Evolutionary conservation across 108 stramenopile species (phyloP), one percentile per base, ranked within the genome.

Genomic region (Epithemia pelagica): DNA sequence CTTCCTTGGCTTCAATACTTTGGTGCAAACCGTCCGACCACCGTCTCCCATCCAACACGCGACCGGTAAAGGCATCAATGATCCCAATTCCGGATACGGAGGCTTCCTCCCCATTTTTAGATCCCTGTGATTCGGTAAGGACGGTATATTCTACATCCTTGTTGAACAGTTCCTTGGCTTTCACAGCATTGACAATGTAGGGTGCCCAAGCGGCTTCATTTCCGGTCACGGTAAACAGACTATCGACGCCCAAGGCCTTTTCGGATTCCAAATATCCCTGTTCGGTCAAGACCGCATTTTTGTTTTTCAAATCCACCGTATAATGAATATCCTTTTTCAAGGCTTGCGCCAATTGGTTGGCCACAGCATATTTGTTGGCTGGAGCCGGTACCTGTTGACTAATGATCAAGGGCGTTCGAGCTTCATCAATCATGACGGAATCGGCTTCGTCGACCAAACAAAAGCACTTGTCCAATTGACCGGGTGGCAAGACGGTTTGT

Each of bases 401-500:
- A 72, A 98, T 96, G 65, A 98, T 96, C 32, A 98, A 80, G 5
- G 97, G 97, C 23, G 97, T 98, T 24, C 95, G 71, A 0, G 90
- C 92, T 81, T 98, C 97, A 69, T 98, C 97, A 68, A 98, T 96
- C 69, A 96, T 73, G n/a, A 98, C 96, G 18, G 91, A 92, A 71
- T 98, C 97, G 1, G 96, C 95, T 70, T 98, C 97, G 75, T 98
- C 97, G 28, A 98, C 97, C 0, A 98, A 81, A 56, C 93, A 92
- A 72, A 95, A 98, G 31, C 87, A 86, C 62, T 86, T 75, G 68
- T 87, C 88, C 51, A 81, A 81, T 28, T 67, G 78, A 30, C 85
- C 75, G 3, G 68, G 78, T 18, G 89, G 88, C 62, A 95, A 69
- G 5, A 95, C 93, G 0, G 89, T 91, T 70, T 91, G 90, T 32